Base-by-base conservation (phyloP, 2,329 filamentous ascomycete genomes). In the Colletotrichum scovillei region DNA sequence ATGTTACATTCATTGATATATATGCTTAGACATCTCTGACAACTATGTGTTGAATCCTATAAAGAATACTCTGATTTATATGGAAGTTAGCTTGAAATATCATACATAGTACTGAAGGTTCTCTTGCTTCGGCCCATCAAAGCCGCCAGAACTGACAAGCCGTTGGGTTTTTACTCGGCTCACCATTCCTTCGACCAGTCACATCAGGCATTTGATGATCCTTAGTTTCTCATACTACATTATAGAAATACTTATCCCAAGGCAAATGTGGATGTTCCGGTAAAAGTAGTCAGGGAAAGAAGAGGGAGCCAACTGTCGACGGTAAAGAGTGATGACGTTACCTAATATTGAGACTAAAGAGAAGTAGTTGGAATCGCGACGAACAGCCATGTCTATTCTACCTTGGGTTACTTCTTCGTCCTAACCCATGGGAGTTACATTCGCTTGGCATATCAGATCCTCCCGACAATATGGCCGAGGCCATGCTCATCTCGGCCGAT, bases 401-500 rank as follows among this genome's bases (percentile, higher is more conserved):
- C 26, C 9, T 35, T 26, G 12, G 11, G 7, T 24, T 16, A 22
- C 9, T 16, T n/a, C 22, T 57, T 22, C 26, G 28, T 46, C 9
- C 32, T 53, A 71, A 55, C 63, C 57, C 5, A 49, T 55, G 9
- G 12, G 22, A 59, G 42, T 5, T 19, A 63, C 24, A 26, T 46
- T 14, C 12, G 42, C 19, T 56, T 28, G 24, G 28, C 60, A 64
- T 56, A 67, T n/a, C 6, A 32, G 38, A 68, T 57, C 26, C 28
- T 63, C 24, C 69, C 66, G 70, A 69, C 14, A 32, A 24, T 70
- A 56, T 49, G 70, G 59, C 66, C 66, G 66, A 59, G 38, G 38
- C n/a, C 42, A 60, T 62, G 24, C 57, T 35, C 35, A 35, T 19
- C 46, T 68, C 64, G 56, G 49, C 35, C 30, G 46, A 9, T 35